phyloP scores from a whole-genome alignment of 2,329 filamentous ascomycete species.

The Sclerotinia borealis region DNA sequence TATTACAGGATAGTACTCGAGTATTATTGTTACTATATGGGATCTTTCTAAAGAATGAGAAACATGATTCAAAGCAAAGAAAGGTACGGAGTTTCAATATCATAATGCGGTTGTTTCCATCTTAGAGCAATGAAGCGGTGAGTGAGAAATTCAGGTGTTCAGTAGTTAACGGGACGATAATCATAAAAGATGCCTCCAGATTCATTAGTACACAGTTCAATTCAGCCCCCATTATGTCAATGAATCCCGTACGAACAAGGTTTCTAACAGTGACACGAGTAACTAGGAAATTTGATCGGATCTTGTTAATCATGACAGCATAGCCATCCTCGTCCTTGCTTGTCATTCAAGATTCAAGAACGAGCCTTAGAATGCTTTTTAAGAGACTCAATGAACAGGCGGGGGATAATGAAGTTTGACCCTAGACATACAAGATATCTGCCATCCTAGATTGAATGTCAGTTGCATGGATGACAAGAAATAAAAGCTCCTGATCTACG shows the following conservation, averaged over 20 bases:
- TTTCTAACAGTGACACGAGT: conserved; percentile 6
- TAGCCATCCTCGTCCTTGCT: background rate
- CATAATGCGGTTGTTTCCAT: background rate
- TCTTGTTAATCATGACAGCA: background rate
- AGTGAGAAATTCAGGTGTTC: background rate
- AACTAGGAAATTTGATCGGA: background rate
- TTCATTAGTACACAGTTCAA: background rate
- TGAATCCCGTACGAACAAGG: conserved; percentile 2
- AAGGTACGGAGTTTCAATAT: background rate
- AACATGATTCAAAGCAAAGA: conserved; percentile 1
- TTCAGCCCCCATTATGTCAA: background rate
- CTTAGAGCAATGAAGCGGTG: background rate
- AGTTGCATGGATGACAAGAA: background rate
- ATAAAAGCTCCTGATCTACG: background rate
- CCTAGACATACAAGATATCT: background rate
- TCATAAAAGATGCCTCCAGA: background rate
- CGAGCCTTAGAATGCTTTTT: background rate
- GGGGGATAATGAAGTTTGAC: background rate
- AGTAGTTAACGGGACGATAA: conserved; percentile 1
- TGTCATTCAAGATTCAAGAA: background rate
- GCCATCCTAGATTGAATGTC: background rate
- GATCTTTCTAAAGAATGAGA: background rate
- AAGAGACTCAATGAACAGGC: background rate
- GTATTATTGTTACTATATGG: background rate
- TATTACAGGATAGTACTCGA: background rate